Evolutionary conservation across 192 early-diverging fungal species (phyloP).

Genomic region (Coemansia sp.): DNA sequence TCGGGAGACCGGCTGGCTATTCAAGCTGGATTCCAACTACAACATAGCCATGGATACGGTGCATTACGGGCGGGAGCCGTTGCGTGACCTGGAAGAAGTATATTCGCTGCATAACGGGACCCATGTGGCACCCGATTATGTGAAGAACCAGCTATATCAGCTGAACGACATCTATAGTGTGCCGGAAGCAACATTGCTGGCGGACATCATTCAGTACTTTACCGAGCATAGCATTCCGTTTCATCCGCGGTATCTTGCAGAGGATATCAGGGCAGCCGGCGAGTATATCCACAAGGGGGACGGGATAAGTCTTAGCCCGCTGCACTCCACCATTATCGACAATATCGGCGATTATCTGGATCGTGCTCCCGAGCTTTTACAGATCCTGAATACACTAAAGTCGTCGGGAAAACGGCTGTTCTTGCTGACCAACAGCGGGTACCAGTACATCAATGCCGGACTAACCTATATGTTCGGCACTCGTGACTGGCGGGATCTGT

Average conservation of each 20-base stretch:
- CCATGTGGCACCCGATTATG: slow-evolving; percentile 60
- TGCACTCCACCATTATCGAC: slow-evolving; percentile 52
- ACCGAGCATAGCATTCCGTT: slow-evolving; percentile 56
- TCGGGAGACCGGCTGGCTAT: slow-evolving; percentile 61
- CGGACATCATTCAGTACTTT: slow-evolving; percentile 63
- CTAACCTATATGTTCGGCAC: slow-evolving; percentile 54
- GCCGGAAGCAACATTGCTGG: slow-evolving; percentile 57
- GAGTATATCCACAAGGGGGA: slow-evolving; percentile 55
- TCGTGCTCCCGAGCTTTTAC: slow-evolving; percentile 50
- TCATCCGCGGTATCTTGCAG: slow-evolving; percentile 62
- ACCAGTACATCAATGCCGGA: slow-evolving; percentile 54
- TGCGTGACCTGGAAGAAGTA: slow-evolving; percentile 55
- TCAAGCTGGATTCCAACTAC: slow-evolving; percentile 62
- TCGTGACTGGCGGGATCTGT: slow-evolving; percentile 57
- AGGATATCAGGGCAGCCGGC: slow-evolving; percentile 56
- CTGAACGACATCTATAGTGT: slow-evolving; percentile 62
- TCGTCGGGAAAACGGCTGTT: slow-evolving; percentile 56
- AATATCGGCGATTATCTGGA: slow-evolving; percentile 54
- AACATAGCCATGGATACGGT: slow-evolving; percentile 60
- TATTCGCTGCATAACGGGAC: slow-evolving; percentile 57
- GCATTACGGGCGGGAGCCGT: slow-evolving; percentile 57
- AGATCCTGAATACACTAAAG: slow-evolving; percentile 52
- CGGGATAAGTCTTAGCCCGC: slow-evolving; percentile 48
- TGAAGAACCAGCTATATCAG: slow-evolving; percentile 57
- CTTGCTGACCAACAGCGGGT: slow-evolving; percentile 61